Evolutionary conservation across 2,329 filamentous ascomycete genomes (phyloP), one percentile per base, ranked within the genome.

Genomic region (Fulvia fulva): DNA sequence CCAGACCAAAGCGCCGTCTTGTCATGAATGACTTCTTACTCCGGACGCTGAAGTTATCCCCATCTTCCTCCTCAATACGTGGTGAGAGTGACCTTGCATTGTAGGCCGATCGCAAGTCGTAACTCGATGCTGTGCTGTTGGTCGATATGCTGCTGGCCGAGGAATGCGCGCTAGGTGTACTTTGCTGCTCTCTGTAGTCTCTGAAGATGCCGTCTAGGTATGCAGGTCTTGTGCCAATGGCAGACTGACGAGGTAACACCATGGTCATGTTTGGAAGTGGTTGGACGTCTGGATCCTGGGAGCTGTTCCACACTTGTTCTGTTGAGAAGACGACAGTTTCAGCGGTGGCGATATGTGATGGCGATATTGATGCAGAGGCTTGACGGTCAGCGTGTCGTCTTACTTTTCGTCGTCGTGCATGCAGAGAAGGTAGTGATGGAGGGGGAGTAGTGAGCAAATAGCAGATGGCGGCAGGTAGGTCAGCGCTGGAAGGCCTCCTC

Each of bases 201-300:
- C 63, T 62, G 61, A 67, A 71, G 14, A 71, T 61, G 47, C 64
- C 66, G 58, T 71, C 68, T 52, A 71, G 60, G 52, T 70, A 71
- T 50, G 68, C 68, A 12, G 68, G 69, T 45, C 68, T 57, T 44
- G 57, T 59, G 32, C 63, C 62, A 41, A 60, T 51, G 5, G 59
- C 62, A 49, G 67, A 64, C 7, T 63, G 63, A 55, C 63, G 65
- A 43, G 62, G 60, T 43, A 65, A 57, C 25, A 56, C 53, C 64
- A 67, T 68, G 14, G 64, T 58, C 66, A 70, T 70, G 44, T 56
- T 65, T 37, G 55, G 32, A 41, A 22, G 44, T 16, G 28, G 44
- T 16, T 28, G 44, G 22, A 12, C 12, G 44, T 23, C 22, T 47
- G 21, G 12, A 2, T 3, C 6, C 7, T 5, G 21, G 44, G 19